Evolutionary conservation across 768 basidiomycete genomes (phyloP), one percentile per base, ranked within the genome.

Genomic region (Agaricus sinodeliciosus): DNA sequence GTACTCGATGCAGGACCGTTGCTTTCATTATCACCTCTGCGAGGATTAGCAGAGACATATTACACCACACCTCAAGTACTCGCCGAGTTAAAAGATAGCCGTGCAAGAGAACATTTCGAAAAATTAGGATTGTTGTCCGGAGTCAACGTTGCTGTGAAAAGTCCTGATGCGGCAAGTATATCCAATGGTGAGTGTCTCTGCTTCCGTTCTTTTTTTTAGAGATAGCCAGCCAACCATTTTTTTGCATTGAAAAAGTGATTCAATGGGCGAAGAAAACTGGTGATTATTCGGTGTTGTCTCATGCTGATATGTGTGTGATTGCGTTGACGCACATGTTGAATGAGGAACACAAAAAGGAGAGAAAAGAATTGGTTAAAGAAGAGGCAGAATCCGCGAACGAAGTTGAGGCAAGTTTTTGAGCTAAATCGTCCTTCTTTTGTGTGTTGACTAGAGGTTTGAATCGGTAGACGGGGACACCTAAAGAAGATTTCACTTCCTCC

Each of bases 1-100:
- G 85, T 98, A 6, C 83, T 98, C 45, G 95, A 98, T 78, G 87
- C 95, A 0, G 94, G 93, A 1, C 94, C 95, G 3, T 74, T 97
- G 0, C 82, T 98, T 3, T 91, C 92, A 3, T 74, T 95, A 2
- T 86, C 88, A 0, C 92, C 94, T 0, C 78, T 98, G 8, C 78
- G 91, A n/a, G 92, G 93, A 9, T 71, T 98, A 25, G 91, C 96
- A 16, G 77, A 86, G 58, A 81, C 80, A 31, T 98, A 88, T 66
- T 70, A 90, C 55, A 95, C 94, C 5, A 88, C 90, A 1, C 94
- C 93, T 0, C 88, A 93, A 60, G 94, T 98, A 8, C 72, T 98
- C 27, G 77, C 82, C 3, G 96, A 99, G 67, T 71, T 99, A 58
- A 86, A 90, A 66, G 95, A 97, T 70, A 83, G 79, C 65, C 83